A percentile compares a stretch with the other conserved stretches of the same genome.
phyloP scores from a whole-genome alignment of 805 yeast genomes.

The Yamadazyma laniorum region DNA sequence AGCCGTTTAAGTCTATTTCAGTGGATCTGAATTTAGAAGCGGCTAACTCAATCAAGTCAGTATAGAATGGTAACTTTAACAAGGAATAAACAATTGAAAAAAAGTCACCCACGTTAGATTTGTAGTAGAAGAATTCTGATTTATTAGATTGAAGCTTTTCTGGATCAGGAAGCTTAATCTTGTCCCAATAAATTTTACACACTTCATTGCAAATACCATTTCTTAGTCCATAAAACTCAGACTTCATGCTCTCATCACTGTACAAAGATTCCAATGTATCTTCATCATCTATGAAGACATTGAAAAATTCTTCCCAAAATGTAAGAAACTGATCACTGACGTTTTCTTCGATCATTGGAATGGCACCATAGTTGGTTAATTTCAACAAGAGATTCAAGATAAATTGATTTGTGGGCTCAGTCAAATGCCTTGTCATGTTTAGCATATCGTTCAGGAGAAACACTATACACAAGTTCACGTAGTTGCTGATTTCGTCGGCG shows the following conservation, averaged over 20 bases:
- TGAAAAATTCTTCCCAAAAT: slow-evolving; percentile 70
- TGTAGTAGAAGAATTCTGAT: slow-evolving; percentile 63
- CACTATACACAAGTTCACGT: slow-evolving; percentile 45
- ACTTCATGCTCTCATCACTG: slow-evolving; percentile 16
- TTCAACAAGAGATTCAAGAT: slow-evolving; percentile 50
- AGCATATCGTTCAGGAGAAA: slow-evolving; percentile 48
- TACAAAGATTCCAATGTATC: slow-evolving; percentile 31
- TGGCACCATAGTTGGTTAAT: slow-evolving; percentile 55
- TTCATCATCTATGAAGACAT: slow-evolving; percentile 50
- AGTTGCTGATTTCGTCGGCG: slow-evolving; percentile 37
- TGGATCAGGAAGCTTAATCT: slow-evolving; percentile 43
- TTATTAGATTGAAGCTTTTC: slow-evolving; percentile 28
- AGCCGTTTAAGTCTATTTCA: slow-evolving; percentile 14
- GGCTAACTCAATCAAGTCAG: slow-evolving; percentile 39
- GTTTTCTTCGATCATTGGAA: slow-evolving; percentile 58
- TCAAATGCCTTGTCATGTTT: slow-evolving; percentile 38
- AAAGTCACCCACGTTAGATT: slow-evolving; percentile 75
- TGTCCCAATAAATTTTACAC: slow-evolving; percentile 65
- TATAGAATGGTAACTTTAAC: slow-evolving; percentile 52
- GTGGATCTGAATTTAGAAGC: slow-evolving; percentile 17
- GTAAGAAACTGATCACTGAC: slow-evolving; percentile 51
- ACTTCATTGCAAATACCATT: slow-evolving; percentile 48
- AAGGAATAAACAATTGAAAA: slow-evolving; percentile 69
- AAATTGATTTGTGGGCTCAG: slow-evolving; percentile 31
- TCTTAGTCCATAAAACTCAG: slow-evolving; percentile 16